phyloP scores from a whole-genome alignment of 1,284 basidiomycete species.

The Malassezia dermatis region DNA sequence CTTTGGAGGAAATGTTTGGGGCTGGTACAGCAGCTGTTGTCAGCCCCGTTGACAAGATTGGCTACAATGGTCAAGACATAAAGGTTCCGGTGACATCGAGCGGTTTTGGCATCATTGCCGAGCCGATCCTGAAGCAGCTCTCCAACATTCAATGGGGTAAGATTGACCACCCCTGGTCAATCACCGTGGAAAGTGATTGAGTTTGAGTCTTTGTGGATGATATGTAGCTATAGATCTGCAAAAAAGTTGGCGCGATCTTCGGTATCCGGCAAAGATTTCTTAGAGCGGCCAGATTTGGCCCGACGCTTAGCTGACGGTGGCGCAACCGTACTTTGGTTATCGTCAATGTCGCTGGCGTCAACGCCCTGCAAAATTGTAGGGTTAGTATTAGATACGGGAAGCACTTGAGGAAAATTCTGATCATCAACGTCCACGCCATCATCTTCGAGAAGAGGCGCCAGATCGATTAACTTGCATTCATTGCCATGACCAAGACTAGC shows the following conservation, averaged over 20 bases:
- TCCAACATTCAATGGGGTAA: slow-evolving; percentile 80
- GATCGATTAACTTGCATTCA: slow-evolving; percentile 69
- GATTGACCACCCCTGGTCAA: slow-evolving; percentile 70
- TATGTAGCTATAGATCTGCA: slow-evolving; percentile 9
- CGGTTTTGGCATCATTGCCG: slow-evolving; percentile 76
- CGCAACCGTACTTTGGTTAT: not conserved
- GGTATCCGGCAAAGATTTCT: not conserved
- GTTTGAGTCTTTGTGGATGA: not conserved
- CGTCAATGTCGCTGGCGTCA: slow-evolving; percentile 4
- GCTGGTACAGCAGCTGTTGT: slow-evolving; percentile 61
- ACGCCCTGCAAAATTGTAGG: not conserved
- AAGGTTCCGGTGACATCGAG: slow-evolving; percentile 71
- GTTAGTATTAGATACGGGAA: not conserved
- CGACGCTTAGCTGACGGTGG: not conserved
- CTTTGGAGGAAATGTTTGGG: slow-evolving; percentile 82
- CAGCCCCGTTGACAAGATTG: slow-evolving; percentile 57
- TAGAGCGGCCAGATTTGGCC: not conserved
- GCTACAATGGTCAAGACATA: slow-evolving; percentile 76
- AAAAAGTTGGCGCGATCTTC: slow-evolving; percentile 8
- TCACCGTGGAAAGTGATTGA: slow-evolving; percentile 25
- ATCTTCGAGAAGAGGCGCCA: slow-evolving; percentile 56
- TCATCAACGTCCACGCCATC: slow-evolving; percentile 23
- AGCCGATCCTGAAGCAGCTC: slow-evolving; percentile 70
- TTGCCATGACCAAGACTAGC: slow-evolving; percentile 92
- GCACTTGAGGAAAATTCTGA: not conserved